Conservation (phyloP, 352 stramenopile species). For the Phytophthora hybrid region DNA sequence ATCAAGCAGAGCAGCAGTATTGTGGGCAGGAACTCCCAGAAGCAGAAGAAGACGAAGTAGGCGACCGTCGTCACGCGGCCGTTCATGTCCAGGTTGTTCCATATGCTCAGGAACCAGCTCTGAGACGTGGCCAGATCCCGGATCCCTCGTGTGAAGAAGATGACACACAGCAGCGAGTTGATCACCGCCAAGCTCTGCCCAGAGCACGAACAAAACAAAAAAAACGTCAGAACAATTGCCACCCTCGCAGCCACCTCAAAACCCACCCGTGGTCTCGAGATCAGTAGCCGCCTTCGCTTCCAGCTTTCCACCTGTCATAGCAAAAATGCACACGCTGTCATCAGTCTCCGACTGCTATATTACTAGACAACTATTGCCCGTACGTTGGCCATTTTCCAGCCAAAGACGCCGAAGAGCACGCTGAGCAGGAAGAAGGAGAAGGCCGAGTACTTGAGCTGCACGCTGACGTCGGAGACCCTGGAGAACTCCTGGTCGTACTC, state of each 20-base stretch:
- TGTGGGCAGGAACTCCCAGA: constrained; percentile 89
- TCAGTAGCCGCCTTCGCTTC: constrained; percentile 75
- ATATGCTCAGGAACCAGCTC: constrained; percentile 87
- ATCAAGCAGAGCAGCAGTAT: constrained; percentile 83
- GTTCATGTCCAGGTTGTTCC: constrained; percentile 89
- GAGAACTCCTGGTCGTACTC: constrained; percentile 89
- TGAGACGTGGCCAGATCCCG: constrained; percentile 84
- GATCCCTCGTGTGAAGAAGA: constrained; percentile 84
- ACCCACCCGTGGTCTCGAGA: constrained; percentile 78
- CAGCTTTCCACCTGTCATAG: constrained; percentile 67
- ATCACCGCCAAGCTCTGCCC: constrained; percentile 77
- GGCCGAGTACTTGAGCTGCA: constrained; percentile 87
- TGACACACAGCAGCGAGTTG: constrained; percentile 81
- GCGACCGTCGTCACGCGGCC: constrained; percentile 79
- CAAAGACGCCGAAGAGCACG: constrained; percentile 85
- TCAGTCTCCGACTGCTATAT: background rate
- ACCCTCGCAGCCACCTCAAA: background rate
- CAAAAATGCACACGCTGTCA: background rate
- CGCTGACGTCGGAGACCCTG: constrained; percentile 76
- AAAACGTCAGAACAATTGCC: background rate
- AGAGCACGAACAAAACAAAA: constrained; percentile 7
- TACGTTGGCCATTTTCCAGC: constrained; percentile 89
- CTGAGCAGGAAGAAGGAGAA: constrained; percentile 84
- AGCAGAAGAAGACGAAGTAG: constrained; percentile 89
- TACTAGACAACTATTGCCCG: constrained; percentile 11